Evolutionary conservation across 371 early-diverging fungal species (phyloP), one percentile per base, ranked within the genome.

Genomic region (Capillidium heterosporum): DNA sequence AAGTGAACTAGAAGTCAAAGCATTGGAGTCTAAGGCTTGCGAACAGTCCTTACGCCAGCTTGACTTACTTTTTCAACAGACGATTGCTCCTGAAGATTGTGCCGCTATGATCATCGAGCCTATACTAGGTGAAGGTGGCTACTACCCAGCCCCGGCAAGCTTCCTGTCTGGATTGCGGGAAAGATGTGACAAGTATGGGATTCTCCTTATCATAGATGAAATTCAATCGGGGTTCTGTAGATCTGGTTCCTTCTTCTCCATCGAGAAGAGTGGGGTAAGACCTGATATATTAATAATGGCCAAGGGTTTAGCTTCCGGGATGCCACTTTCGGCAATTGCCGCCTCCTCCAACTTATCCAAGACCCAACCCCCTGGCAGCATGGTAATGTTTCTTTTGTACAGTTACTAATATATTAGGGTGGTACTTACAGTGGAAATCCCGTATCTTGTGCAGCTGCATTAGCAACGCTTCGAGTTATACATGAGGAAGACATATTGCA

Each of bases 181-280:
- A 3, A 60, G 87, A 53, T 85, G 86, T 32, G 61, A 71, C 41
- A 64, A 73, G 44, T 57, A 77, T 48, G 78, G 74, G 28, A 77
- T 85, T 15, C 63, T 84, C 44, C 73, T 89, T 61, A 85, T 89
- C 57, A 84, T 82, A 8, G 89, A 89, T 56, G 89, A 89, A 61
- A 85, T 87, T 21, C 88, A 89, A 61, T 83, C 84, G 0, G 89
- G 89, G 43, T 84, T 83, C 13, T 87, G 85, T n/a, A 77, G 84
- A 23, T 82, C 88, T 0, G 89, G 89, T 21, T 73, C 75, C 7
- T 83, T 83, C 69, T 74, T 71, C 63, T 70, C 74, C 27, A 67
- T 69, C 8, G 72, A 74, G 53, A 71, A 72, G 44, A 23, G 60
- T 26, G 65, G 40, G 40, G 58, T 72, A 26, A 58, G 42, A 4